phyloP scores from a whole-genome alignment of 768 basidiomycete genomes.

The Russula olivacea region DNA sequence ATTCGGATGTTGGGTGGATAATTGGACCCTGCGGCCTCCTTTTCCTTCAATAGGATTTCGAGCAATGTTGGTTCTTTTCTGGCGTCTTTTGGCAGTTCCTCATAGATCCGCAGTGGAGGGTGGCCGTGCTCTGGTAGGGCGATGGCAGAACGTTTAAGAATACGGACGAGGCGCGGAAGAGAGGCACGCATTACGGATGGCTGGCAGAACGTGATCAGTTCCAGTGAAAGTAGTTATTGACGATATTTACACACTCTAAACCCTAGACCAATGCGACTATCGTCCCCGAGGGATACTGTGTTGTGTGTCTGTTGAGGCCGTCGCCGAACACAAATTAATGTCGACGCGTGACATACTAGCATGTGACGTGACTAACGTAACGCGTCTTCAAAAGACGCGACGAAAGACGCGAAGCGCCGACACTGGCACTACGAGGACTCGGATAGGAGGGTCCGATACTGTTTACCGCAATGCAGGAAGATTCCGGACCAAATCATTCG shows the following conservation, averaged over 20 bases:
- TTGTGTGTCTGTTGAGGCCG: too few species aligned
- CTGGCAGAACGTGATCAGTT: neutral
- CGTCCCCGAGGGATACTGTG: too few species aligned
- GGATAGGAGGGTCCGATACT: too few species aligned
- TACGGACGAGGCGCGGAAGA: constrained; percentile 33
- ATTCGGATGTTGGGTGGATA: constrained; percentile 49
- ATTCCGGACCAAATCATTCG: neutral
- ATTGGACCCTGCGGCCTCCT: constrained; percentile 34
- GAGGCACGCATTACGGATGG: constrained; percentile 32
- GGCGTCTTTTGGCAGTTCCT: constrained; percentile 22
- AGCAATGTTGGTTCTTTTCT: constrained; percentile 33
- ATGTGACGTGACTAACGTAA: neutral
- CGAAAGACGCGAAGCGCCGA: constrained; percentile 4
- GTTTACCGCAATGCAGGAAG: constrained; percentile 1
- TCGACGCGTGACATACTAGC: neutral
- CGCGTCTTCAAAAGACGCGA: neutral
- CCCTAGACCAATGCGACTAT: neutral
- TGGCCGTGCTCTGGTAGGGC: constrained; percentile 26
- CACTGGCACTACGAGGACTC: neutral
- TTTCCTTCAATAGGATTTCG: constrained; percentile 38
- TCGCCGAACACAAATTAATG: neutral
- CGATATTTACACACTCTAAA: neutral
- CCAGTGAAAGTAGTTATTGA: neutral
- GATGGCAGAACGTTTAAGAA: constrained; percentile 35
- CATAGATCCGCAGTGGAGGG: constrained; percentile 27